A percentile compares a stretch with the other conserved stretches of the same genome.
phyloP scores from a whole-genome alignment of 2,329 filamentous ascomycete species.

The Periconia sp. region DNA sequence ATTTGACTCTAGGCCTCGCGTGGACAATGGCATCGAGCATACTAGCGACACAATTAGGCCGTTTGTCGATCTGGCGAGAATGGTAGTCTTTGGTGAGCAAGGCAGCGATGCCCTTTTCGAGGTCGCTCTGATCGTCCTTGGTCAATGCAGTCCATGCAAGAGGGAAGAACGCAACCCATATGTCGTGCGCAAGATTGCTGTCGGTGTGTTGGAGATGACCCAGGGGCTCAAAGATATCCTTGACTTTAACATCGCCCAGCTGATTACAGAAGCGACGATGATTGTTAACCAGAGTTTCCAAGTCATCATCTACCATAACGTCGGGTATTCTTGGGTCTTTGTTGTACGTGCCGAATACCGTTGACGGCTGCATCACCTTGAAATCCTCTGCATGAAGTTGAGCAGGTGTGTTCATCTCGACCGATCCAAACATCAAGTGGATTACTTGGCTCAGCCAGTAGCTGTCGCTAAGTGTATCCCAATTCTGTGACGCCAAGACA shows the following conservation, averaged over 20 bases:
- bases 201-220: conserved; percentile 92
- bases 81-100: conserved; percentile 95
- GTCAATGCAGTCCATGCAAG: conserved; percentile 89
- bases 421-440: conserved; percentile 85
- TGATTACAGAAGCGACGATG: conserved; percentile 85
- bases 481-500: conserved; percentile 89
- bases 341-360: conserved; percentile 71
- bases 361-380: conserved; percentile 71
- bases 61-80: conserved; percentile 87
- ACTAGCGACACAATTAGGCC: conserved; percentile 93
- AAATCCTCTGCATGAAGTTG: conserved; percentile 85
- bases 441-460: conserved; percentile 97
- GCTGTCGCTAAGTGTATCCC: conserved; percentile 91
- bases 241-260: conserved; percentile 80
- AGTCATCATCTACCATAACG: conserved; percentile 77
- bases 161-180: conserved; percentile 91
- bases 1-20: conserved; percentile 82
- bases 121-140: conserved; percentile 83
- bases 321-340: conserved; percentile 66
- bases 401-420: conserved; percentile 79
- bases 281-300: conserved; percentile 74
- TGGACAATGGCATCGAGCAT: conserved; percentile 85
- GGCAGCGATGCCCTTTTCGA: conserved; percentile 88
- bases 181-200: conserved; percentile 74
- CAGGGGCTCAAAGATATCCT: conserved; percentile 87